Evolutionary conservation across 768 basidiomycete genomes (phyloP).

Genomic region (Cystobasidiopsis lactophilus): DNA sequence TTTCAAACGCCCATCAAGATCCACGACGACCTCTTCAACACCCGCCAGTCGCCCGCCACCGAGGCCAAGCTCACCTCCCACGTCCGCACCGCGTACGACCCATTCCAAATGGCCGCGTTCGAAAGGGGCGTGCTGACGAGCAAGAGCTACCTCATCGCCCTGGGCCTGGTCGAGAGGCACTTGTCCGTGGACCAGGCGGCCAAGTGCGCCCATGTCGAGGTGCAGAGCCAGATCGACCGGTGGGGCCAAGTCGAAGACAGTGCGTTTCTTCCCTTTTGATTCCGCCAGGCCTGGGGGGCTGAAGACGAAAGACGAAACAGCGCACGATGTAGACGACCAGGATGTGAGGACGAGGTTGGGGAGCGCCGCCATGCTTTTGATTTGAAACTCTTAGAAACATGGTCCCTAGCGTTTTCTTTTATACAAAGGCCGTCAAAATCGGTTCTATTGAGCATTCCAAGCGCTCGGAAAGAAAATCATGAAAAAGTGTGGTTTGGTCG

Average conservation of each 20-base stretch:
- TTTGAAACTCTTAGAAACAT: too few species aligned
- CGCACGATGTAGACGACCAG: constrained; percentile 93
- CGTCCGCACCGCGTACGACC: constrained; percentile 42
- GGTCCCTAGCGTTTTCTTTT: too few species aligned
- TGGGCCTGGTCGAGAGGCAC: constrained; percentile 57
- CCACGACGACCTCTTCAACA: constrained; percentile 48
- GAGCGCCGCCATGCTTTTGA: constrained; percentile 29
- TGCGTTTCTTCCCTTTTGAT: constrained; percentile 30
- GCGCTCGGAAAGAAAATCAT: too few species aligned
- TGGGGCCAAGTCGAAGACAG: constrained; percentile 99
- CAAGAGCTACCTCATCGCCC: constrained; percentile 71
- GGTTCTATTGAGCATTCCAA: too few species aligned
- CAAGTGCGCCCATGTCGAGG: constrained; percentile 69
- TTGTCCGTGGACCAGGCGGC: constrained; percentile 67
- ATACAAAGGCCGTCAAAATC: too few species aligned
- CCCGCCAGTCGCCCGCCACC: constrained; percentile 47
- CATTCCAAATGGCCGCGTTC: constrained; percentile 86
- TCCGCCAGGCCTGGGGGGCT: neutral
- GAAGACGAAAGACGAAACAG: constrained; percentile 28
- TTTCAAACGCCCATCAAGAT: constrained; percentile 44
- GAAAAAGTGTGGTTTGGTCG: too few species aligned
- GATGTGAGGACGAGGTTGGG: constrained; percentile 72
- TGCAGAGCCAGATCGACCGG: constrained; percentile 76
- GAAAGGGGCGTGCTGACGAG: constrained; percentile 72
- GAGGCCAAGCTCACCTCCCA: constrained; percentile 34